Base-by-base conservation (phyloP, 2,329 filamentous ascomycete species). In the Nemania sp. region DNA sequence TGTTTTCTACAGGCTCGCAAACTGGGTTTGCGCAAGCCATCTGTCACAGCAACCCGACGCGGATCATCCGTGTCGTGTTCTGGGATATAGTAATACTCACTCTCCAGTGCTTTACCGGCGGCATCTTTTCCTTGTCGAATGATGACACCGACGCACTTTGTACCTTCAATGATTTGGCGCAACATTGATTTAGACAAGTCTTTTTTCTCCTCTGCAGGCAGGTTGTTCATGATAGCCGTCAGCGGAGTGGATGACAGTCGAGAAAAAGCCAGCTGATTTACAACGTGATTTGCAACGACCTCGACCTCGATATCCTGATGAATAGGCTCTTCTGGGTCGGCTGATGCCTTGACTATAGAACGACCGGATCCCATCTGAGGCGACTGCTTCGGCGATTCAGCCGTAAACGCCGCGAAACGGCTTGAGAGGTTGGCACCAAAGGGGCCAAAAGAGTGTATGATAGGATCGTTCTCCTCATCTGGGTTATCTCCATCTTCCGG, bases 261-360 rank as follows among this genome's bases (percentile, higher is more conserved):
- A 1, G 95, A 97, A 76, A 91, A 99, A 34, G 95, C 95, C 32
- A 99, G 85, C 77, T 99, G 95, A 76, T 98, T 98, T 74, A 95
- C 85, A 64, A 96, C 87, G 73, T 99, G 95, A 75, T 97, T 96
- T 69, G 84, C 84, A 65, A 95, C 76, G 77, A 79, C 76, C 69
- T 69, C 70, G 70, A 77, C 72, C 60, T 80, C 66, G 43, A 80
- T 72, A 32, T 71, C 65, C 67, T 65, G 68, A 32, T 66, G 69
- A 34, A 71, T 52, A 5, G 68, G 67, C 57, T 73, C 69, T 53
- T 74, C 72, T 11, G 71, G 63, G 40, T 73, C 70, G 6, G 55
- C 64, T 2, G 69, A 69, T 10, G 66, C 57, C 47, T 67, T 66
- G 13, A 63, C 63, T 10, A 69, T 69, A 18, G 67, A 56, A 39